Percentiles rank a stretch among this genome's conserved stretches.
Evolutionary conservation across 805 yeast species (phyloP).

Genomic region (Zygoascus flipseniorum): DNA sequence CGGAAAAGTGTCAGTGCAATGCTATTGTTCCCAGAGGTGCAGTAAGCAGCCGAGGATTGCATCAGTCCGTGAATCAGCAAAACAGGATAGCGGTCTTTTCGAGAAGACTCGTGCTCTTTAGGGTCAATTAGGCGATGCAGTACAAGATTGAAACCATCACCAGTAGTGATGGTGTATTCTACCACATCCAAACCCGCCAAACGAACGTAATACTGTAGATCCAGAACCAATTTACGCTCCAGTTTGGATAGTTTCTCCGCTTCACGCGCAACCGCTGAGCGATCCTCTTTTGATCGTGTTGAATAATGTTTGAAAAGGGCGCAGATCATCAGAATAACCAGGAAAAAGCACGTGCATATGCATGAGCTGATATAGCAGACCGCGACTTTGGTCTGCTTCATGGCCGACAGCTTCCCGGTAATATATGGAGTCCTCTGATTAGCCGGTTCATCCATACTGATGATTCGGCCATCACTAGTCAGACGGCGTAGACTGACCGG

Average conservation of each 20-base stretch:
- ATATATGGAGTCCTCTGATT: background rate
- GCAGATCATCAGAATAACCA: slow-evolving; percentile 16
- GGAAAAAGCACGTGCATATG: slow-evolving; percentile 18
- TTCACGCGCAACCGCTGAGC: background rate
- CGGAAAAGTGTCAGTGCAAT: slow-evolving; percentile 50
- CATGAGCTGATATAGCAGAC: slow-evolving; percentile 20
- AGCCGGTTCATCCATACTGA: background rate
- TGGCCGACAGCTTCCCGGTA: background rate
- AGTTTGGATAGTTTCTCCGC: slow-evolving; percentile 12
- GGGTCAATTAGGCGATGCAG: slow-evolving; percentile 57
- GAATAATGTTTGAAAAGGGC: slow-evolving; percentile 16
- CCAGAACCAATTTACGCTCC: slow-evolving; percentile 37
- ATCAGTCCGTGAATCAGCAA: slow-evolving; percentile 78
- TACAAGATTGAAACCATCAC: slow-evolving; percentile 70
- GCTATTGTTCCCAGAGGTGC: slow-evolving; percentile 75
- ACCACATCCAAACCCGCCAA: slow-evolving; percentile 52
- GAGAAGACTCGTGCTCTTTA: slow-evolving; percentile 22
- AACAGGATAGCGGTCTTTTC: slow-evolving; percentile 48
- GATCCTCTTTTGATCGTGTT: slow-evolving; percentile 1
- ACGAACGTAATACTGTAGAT: slow-evolving; percentile 59
- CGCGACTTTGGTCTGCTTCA: slow-evolving; percentile 1
- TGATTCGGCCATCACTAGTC: background rate
- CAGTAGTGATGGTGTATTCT: slow-evolving; percentile 54
- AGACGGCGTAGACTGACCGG: background rate
- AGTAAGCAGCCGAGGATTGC: slow-evolving; percentile 78